A percentile compares a stretch with the other conserved stretches of the same genome.
These are phyloP conservation scores for Lipomyces lipofer DNA, from an alignment of 805 yeast species.

Conservation along the genomic window DNA sequence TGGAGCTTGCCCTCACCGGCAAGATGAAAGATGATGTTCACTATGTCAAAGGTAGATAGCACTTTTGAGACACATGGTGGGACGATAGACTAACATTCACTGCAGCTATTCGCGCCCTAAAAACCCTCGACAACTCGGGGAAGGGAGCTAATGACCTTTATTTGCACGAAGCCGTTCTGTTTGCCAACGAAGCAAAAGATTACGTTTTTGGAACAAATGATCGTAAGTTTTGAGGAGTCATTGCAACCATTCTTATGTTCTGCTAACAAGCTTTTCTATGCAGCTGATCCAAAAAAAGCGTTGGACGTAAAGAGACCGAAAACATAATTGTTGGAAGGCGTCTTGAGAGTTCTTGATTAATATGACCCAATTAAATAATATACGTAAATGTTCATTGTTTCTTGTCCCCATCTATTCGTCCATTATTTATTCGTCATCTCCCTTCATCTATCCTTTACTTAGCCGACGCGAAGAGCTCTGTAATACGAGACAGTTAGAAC, in stretches of 20 bases:
- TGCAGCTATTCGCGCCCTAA: slow-evolving; percentile 21
- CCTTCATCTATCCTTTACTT: slow-evolving; percentile 5
- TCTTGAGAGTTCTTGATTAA: too few species aligned
- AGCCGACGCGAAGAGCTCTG: slow-evolving; percentile 25
- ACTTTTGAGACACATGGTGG: background rate
- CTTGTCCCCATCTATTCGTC: background rate
- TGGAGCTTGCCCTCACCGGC: slow-evolving; percentile 20
- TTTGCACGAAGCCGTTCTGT: slow-evolving; percentile 12
- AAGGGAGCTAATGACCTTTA: slow-evolving; percentile 5
- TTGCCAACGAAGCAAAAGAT: slow-evolving; percentile 12
- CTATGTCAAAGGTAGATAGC: slow-evolving; percentile 26
- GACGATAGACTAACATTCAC: too few species aligned
- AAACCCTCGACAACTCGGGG: slow-evolving; percentile 11
- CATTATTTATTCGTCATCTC: background rate
- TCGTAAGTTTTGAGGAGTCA: background rate
- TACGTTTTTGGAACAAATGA: background rate
- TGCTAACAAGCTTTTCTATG: background rate
- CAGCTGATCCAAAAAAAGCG: background rate
- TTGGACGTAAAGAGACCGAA: background rate
- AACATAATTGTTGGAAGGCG: background rate
- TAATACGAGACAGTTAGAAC: too few species aligned
- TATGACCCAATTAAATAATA: too few species aligned
- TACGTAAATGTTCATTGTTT: background rate
- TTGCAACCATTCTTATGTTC: background rate
- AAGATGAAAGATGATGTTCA: slow-evolving; percentile 23